Evolutionary conservation across 345 rosid species (phyloP).

Genomic region (Corchorus capsularis): DNA sequence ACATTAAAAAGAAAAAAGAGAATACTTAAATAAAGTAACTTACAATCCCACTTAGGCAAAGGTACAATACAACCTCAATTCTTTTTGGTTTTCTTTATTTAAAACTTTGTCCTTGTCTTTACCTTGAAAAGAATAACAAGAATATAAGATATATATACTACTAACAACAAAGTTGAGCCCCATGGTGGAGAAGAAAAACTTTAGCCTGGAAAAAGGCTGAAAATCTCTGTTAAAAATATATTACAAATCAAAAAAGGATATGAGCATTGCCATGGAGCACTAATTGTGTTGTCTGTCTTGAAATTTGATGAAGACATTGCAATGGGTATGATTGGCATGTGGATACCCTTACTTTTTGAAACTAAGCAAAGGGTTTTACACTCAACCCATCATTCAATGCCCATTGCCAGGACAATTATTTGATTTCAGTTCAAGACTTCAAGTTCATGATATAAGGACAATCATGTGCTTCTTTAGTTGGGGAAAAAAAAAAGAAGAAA

Average conservation of each 20-base stretch:
- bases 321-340: not conserved
- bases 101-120: not conserved
- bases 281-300: not conserved
- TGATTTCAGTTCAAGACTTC: no score
- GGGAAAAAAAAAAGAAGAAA: no score
- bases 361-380: not conserved
- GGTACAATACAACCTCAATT: no score
- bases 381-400: not conserved
- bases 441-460: not conserved
- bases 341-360: not conserved
- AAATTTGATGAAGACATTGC: slow-evolving; percentile 11
- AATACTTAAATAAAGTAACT: not conserved
- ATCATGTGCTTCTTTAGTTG: not conserved
- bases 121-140: slow-evolving; percentile 5
- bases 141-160: no score
- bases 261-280: no score
- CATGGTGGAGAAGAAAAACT: not conserved
- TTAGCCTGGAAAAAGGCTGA: not conserved
- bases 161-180: not conserved
- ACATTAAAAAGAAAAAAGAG: not conserved
- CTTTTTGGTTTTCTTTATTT: not conserved
- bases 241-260: no score
- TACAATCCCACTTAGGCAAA: not conserved
- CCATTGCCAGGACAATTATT: not conserved
- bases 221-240: no score